These are phyloP conservation scores for Lathyrus tuberosus DNA, from an alignment of 306 rosid species.

Conservation along the genomic window DNA sequence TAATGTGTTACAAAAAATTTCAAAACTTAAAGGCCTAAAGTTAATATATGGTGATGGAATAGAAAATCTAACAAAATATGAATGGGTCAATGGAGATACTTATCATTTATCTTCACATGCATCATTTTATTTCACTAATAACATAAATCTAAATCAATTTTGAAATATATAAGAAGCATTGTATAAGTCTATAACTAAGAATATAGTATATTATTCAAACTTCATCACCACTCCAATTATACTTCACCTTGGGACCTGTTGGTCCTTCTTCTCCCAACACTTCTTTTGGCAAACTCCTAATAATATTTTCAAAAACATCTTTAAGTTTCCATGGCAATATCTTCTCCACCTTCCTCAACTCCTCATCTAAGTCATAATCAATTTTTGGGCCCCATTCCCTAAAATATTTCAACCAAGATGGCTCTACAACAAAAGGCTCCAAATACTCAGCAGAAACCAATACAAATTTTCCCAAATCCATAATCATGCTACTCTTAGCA, in stretches of 20 bases:
- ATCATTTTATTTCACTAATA: slow-evolving; percentile 4
- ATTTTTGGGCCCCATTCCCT: slow-evolving; percentile 16
- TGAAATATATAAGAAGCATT: not conserved
- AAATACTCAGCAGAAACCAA: slow-evolving; percentile 61
- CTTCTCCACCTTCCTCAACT: not conserved
- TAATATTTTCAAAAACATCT: slow-evolving; percentile 1
- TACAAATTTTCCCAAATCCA: slow-evolving; percentile 48
- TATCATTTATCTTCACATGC: too few species aligned
- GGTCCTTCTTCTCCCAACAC: slow-evolving; percentile 13
- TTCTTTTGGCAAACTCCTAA: slow-evolving; percentile 1
- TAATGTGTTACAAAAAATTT: too few species aligned
- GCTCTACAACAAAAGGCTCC: slow-evolving; percentile 48
- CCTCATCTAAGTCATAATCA: slow-evolving; percentile 6
- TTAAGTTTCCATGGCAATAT: not conserved
- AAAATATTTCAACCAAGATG: slow-evolving; percentile 67
- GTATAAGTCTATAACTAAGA: not conserved
- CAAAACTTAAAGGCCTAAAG: too few species aligned
- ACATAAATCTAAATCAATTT: not conserved
- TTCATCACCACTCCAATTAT: slow-evolving; percentile 13
- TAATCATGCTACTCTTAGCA: slow-evolving; percentile 43
- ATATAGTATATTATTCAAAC: not conserved
- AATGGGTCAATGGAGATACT: too few species aligned
- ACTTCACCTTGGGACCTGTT: slow-evolving; percentile 1
- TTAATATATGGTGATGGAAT: too few species aligned
- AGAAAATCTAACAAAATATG: too few species aligned